Percentiles rank a stretch among this genome's conserved stretches.
phyloP scores from a whole-genome alignment of 192 early-diverging fungal species.

The Glomus cerebriforme region DNA sequence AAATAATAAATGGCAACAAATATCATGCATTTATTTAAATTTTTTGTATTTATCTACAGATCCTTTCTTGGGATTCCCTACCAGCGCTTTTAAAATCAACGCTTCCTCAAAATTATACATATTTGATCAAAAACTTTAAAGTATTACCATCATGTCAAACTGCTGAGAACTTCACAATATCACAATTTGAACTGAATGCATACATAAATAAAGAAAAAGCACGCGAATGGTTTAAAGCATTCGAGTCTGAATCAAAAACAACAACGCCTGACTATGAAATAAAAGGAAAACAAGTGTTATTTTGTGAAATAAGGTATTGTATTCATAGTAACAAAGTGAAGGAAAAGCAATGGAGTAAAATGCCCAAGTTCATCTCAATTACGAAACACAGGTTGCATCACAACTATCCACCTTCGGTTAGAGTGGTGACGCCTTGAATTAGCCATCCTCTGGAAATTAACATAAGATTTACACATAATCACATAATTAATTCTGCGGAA shows the following conservation, averaged over 20 bases:
- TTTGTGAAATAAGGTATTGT: slow-evolving; percentile 1
- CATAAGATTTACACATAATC: slow-evolving; percentile 1
- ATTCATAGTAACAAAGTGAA: slow-evolving; percentile 4
- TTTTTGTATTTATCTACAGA: no score
- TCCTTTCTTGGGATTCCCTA: not conserved
- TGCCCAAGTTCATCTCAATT: not conserved
- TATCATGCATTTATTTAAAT: no score
- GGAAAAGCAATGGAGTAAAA: slow-evolving; percentile 1
- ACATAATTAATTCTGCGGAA: not conserved
- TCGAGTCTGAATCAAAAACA: not conserved
- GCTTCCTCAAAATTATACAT: not conserved
- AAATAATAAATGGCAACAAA: no score
- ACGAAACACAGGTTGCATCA: not conserved
- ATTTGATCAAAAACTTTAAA: not conserved
- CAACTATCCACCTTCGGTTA: not conserved
- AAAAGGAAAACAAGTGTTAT: not conserved
- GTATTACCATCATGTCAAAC: not conserved
- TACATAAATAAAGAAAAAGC: slow-evolving; percentile 1
- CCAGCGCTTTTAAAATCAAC: not conserved
- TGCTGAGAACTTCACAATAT: not conserved
- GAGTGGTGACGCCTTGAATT: not conserved
- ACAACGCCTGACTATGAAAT: slow-evolving; percentile 7
- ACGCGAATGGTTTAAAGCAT: not conserved
- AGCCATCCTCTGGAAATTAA: not conserved
- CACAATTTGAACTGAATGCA: not conserved